Percentiles rank a stretch among this genome's conserved stretches.
Evolutionary conservation across 768 basidiomycete genomes (phyloP).

Genomic region (Pulveroboletus frians): DNA sequence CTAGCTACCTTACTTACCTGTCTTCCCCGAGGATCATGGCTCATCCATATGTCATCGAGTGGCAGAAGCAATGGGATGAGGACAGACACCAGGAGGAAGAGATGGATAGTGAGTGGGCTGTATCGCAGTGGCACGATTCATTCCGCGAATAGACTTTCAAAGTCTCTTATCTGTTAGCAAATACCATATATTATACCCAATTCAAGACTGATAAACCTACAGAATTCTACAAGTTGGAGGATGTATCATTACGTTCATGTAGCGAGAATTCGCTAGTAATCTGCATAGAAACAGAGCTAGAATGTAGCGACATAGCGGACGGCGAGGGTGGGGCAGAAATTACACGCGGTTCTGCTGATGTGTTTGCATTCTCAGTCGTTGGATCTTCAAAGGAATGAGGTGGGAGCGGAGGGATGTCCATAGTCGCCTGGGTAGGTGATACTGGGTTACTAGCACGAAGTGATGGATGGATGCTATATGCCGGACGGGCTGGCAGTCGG

Average conservation of each 20-base stretch:
- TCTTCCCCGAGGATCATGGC: conserved; percentile 30
- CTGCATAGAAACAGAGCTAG: conserved; percentile 14
- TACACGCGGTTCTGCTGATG: conserved; percentile 5
- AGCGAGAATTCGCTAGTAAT: conserved; percentile 4
- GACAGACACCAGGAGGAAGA: conserved; percentile 28
- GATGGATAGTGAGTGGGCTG: conserved; percentile 31
- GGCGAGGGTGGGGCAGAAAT: conserved; percentile 15
- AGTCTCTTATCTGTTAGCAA: neutral
- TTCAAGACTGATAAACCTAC: conserved; percentile 6
- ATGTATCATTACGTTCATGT: conserved; percentile 9
- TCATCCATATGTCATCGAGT: conserved; percentile 31
- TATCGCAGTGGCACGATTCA: conserved; percentile 30
- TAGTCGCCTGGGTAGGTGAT: conserved; percentile 43
- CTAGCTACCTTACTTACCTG: neutral
- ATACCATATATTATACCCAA: conserved; percentile 2
- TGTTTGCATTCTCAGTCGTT: conserved; percentile 1
- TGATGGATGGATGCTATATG: conserved; percentile 76
- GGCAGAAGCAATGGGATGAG: conserved; percentile 27
- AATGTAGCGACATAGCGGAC: conserved; percentile 7
- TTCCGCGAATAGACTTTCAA: conserved; percentile 11
- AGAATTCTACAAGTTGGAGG: conserved; percentile 11
- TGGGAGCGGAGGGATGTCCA: conserved; percentile 28
- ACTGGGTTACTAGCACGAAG: conserved; percentile 44
- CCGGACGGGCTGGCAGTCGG: conserved; percentile 60
- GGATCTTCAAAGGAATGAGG: conserved; percentile 25